Conservation (phyloP, 2,329 filamentous ascomycete genomes). For the Penicillium polonicum region DNA sequence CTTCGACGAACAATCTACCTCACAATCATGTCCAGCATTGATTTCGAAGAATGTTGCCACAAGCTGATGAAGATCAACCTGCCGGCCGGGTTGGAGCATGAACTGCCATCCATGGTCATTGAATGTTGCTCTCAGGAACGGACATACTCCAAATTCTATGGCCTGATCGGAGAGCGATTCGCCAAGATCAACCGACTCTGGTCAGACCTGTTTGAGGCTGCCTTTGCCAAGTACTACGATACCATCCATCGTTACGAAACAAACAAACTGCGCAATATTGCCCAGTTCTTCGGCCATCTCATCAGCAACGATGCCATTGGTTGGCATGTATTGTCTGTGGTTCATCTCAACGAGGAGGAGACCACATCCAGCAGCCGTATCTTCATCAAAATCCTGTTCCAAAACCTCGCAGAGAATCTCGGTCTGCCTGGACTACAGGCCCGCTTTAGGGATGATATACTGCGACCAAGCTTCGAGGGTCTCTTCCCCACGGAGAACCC, state of each 20-base stretch:
- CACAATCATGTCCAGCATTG: slow-evolving; percentile 94
- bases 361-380: slow-evolving; percentile 96
- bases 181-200: slow-evolving; percentile 94
- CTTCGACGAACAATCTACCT: slow-evolving; percentile 92
- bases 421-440: slow-evolving; percentile 77
- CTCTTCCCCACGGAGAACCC: slow-evolving; percentile 88
- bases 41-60: slow-evolving; percentile 95
- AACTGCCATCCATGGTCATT: slow-evolving; percentile 94
- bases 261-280: slow-evolving; percentile 90
- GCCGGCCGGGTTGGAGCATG: slow-evolving; percentile 79
- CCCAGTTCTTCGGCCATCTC: slow-evolving; percentile 89
- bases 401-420: slow-evolving; percentile 83
- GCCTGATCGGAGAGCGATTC: slow-evolving; percentile 89
- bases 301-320: slow-evolving; percentile 83
- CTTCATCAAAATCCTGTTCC: slow-evolving; percentile 96
- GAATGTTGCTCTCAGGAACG: slow-evolving; percentile 96
- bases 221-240: slow-evolving; percentile 91
- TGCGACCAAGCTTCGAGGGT: slow-evolving; percentile 76
- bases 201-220: slow-evolving; percentile 87
- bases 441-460: slow-evolving; percentile 72
- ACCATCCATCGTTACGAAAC: slow-evolving; percentile 98
- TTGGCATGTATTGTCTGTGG: slow-evolving; percentile 82
- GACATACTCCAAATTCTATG: slow-evolving; percentile 97
- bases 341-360: slow-evolving; percentile 94
- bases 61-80: slow-evolving; percentile 94